Percentiles rank a stretch among this genome's conserved stretches.
Conservation (phyloP, 2,329 filamentous ascomycete species). For the Cladosporium austrohemisphaericum region DNA sequence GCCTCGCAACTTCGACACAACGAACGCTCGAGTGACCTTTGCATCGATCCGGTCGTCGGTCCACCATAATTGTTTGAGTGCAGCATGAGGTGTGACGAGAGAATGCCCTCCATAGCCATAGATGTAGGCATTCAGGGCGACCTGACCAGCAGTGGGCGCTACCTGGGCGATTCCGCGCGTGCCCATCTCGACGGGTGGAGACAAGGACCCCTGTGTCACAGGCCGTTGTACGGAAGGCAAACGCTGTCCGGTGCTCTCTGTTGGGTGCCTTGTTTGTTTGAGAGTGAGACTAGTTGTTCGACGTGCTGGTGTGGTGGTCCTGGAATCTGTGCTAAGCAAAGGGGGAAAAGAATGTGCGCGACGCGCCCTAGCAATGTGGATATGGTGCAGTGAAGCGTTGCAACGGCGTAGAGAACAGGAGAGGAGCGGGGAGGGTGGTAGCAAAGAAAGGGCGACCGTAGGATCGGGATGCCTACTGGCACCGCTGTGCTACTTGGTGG, state of each 20-base stretch:
- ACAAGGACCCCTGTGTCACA: slow-evolving; percentile 5
- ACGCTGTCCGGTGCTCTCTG: not conserved
- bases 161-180: slow-evolving; percentile 34
- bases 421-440: slow-evolving; percentile 1
- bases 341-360: not conserved
- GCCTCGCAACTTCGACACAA: slow-evolving; percentile 60
- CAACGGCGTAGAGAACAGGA: slow-evolving; percentile 1
- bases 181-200: slow-evolving; percentile 22
- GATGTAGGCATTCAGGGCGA: slow-evolving; percentile 48
- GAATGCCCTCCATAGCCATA: slow-evolving; percentile 50
- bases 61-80: slow-evolving; percentile 63
- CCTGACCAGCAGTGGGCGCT: slow-evolving; percentile 34
- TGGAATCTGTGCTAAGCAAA: slow-evolving; percentile 1
- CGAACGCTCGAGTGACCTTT: slow-evolving; percentile 65
- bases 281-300: slow-evolving; percentile 9
- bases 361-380: not conserved
- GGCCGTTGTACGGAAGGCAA: slow-evolving; percentile 1
- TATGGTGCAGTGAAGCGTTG: slow-evolving; percentile 10
- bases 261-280: slow-evolving; percentile 12
- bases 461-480: slow-evolving; percentile 5
- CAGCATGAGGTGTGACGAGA: slow-evolving; percentile 47
- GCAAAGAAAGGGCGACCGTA: not conserved
- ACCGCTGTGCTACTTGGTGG: not conserved
- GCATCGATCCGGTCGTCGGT: slow-evolving; percentile 65
- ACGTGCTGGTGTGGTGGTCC: slow-evolving; percentile 8